Conservation (phyloP, 140 eudicot genomes). For the Ambrosia hybrid region DNA sequence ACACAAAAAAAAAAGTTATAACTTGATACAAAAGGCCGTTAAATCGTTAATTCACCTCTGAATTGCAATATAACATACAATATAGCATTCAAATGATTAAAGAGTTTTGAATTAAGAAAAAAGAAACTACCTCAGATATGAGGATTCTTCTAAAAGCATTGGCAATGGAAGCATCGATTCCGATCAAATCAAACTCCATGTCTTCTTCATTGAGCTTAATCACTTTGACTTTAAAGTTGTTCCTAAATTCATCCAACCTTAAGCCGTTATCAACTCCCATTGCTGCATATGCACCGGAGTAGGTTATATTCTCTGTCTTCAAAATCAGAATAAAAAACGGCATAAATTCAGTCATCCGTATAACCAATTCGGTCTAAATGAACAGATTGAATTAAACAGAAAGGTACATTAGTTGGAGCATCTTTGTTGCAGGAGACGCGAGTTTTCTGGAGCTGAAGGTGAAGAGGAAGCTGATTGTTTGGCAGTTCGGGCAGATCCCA, state of each 20-base stretch:
- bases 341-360: constrained; percentile 8
- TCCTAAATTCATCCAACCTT: constrained; percentile 58
- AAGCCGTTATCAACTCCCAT: constrained; percentile 84
- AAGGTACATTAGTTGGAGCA: constrained; percentile 74
- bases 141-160: constrained; percentile 92
- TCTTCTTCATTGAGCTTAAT: constrained; percentile 57
- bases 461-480: constrained; percentile 63
- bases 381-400: too few relatives aligned
- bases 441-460: constrained; percentile 71
- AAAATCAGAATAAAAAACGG: not conserved
- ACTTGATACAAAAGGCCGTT: not conserved
- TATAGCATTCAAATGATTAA: not conserved
- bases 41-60: not conserved
- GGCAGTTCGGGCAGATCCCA: constrained; percentile 86
- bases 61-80: not conserved
- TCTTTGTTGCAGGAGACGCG: constrained; percentile 72
- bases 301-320: constrained; percentile 80
- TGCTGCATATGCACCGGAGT: constrained; percentile 88
- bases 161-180: constrained; percentile 85
- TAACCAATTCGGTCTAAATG: not conserved
- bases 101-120: not conserved
- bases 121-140: constrained; percentile 72
- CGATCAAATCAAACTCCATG: constrained; percentile 91
- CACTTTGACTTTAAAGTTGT: constrained; percentile 63
- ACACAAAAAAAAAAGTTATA: not conserved